These are phyloP conservation scores for Daucus carota DNA, from an alignment of 129 eudicot genomes.

Conservation along the genomic window DH1_v3.0 NC_030383.2:44469501-44470000, in stretches of 20 bases:
- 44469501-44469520: too few species aligned
- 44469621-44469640: too few species aligned
- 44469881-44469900: conserved; percentile 14
- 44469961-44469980: neutral
- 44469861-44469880: conserved; percentile 49
- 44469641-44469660: neutral
- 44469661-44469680: neutral
- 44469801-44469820: conserved; percentile 35
- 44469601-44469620: too few species aligned
- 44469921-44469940: neutral
- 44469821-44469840: conserved; percentile 39
- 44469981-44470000: neutral
- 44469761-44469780: conserved; percentile 49
- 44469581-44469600: too few species aligned
- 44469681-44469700: neutral
- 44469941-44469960: neutral
- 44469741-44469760: conserved; percentile 56
- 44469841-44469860: conserved; percentile 45
- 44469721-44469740: conserved; percentile 40
- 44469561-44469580: neutral
- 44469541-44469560: neutral
- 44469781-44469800: conserved; percentile 58
- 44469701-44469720: conserved; percentile 18
- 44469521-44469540: too few species aligned
- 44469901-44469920: conserved; percentile 5